Evolutionary conservation across 2,329 filamentous ascomycete species (phyloP), one percentile per base, ranked within the genome.

Genomic region (Ustulina deusta): DNA sequence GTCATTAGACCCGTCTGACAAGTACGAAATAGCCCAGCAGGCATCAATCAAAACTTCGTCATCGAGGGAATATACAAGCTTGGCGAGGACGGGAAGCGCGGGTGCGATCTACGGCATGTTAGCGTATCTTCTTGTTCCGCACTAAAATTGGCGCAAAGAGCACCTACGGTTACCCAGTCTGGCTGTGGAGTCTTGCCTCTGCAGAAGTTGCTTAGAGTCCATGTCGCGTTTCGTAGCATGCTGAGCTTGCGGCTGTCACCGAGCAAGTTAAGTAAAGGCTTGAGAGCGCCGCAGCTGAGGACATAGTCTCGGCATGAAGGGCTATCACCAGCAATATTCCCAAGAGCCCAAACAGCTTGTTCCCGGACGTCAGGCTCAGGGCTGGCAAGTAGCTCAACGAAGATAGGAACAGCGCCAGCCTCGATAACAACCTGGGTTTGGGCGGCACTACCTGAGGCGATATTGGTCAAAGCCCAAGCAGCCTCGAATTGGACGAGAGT

Each of bases 201-300:
- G 85, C 96, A 99, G 85, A 99, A 99, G 87, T 99, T 99, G 88
- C 96, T 98, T 65, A 99, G 85, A 51, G 96, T 99, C 96, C 96
- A 99, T 27, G 96, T 99, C 40, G 96, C 96, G 80, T 99, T 99
- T 74, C 96, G 89, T 60, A 99, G 90, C 96, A 99, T 99, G 87
- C 94, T 98, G 66, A 99, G 86, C 87, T 99, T 99, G 78, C 96
- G 94, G 85, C 96, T 97, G 81, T 99, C 96, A 62, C 95, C 95
- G 65, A 99, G 90, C 51, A 99, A 88, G 77, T 89, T 89, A 65
- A 99, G 89, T 65, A 99, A 87, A 60, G 96, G 96, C 81, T 93
- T 93, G 60, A 99, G 89, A 70, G 96, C 96, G 76, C 94, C 94
- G 73, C 93, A 93, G 80, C 91, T 90, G 65, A 99, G 88, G 68